Percentiles rank a stretch among this genome's conserved stretches.
Evolutionary conservation across 441 rosid species (phyloP).

Genomic region (Erysimum pusillum): DNA sequence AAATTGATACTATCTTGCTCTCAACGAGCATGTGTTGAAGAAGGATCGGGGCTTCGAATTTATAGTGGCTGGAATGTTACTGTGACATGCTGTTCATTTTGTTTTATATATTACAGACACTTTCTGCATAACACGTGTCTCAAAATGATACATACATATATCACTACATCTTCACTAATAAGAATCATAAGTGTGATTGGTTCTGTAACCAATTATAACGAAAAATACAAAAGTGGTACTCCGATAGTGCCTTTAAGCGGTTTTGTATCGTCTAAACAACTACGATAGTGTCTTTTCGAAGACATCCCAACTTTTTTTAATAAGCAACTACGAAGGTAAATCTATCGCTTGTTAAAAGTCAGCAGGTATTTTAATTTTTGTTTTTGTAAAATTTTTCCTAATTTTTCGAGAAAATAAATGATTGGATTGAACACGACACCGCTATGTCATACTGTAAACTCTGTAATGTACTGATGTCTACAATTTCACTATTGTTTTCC

Average conservation of each 20-base stretch:
- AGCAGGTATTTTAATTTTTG: background rate
- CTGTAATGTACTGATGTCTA: background rate
- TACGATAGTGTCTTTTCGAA: background rate
- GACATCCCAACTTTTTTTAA: background rate
- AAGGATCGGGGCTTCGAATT: slow-evolving; percentile 23
- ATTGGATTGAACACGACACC: too few species aligned
- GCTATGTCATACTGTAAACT: background rate
- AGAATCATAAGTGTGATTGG: slow-evolving; percentile 33
- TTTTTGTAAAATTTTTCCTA: too few species aligned
- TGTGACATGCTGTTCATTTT: slow-evolving; percentile 30
- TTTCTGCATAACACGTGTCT: slow-evolving; percentile 40
- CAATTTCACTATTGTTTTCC: background rate
- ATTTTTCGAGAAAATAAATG: too few species aligned
- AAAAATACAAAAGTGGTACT: background rate
- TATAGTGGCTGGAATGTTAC: slow-evolving; percentile 36
- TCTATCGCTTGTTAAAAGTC: background rate
- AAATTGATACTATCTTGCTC: slow-evolving; percentile 28
- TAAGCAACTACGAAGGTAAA: background rate
- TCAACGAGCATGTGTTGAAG: slow-evolving; percentile 32
- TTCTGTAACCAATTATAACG: slow-evolving; percentile 25
- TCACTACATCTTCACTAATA: slow-evolving; percentile 7
- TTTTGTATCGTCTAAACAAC: background rate
- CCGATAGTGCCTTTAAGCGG: background rate
- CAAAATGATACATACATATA: slow-evolving; percentile 8
- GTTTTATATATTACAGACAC: slow-evolving; percentile 25